phyloP scores from a whole-genome alignment of 169 alveolate species.

The Eimeria necatrix region DNA sequence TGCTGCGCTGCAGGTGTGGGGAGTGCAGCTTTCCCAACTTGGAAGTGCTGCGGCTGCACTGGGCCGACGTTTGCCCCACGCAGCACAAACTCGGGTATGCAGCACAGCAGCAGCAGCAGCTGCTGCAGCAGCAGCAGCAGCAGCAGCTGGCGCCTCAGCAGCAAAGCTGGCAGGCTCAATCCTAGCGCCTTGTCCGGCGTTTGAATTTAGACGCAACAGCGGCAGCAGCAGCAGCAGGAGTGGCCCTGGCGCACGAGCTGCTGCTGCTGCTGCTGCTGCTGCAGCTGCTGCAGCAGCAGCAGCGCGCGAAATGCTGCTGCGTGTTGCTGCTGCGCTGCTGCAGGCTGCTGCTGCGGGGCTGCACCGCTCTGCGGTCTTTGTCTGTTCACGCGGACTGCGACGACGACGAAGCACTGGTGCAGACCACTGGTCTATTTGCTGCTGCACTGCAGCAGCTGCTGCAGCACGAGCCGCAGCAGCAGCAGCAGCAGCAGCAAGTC shows the following conservation, averaged over 20 bases:
- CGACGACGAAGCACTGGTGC: not conserved
- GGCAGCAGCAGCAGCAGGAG: no score
- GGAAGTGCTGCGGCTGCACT: conserved; percentile 32
- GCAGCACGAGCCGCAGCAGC: not conserved
- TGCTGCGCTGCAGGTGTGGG: not conserved
- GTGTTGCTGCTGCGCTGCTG: not conserved
- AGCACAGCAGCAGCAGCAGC: conserved; percentile 44
- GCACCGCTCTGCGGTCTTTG: not conserved
- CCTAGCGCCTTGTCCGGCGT: no score
- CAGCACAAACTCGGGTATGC: conserved; percentile 33
- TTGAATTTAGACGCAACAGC: no score
- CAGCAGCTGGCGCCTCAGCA: conserved; percentile 24
- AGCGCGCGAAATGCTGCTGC: not conserved
- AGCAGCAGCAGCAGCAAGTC: not conserved
- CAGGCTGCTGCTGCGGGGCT: conserved; percentile 51
- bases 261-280: no score
- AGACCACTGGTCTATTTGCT: not conserved
- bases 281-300: no score
- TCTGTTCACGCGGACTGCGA: conserved; percentile 33
- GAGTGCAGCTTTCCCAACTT: not conserved
- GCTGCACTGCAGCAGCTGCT: conserved; percentile 16
- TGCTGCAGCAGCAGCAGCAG: conserved; percentile 35
- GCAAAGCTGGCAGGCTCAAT: no score
- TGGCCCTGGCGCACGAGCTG: no score
- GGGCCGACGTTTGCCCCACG: conserved; percentile 29